These are phyloP conservation scores for Agaricus blazei DNA, from an alignment of 768 basidiomycete species.

Conservation along the genomic window DNA sequence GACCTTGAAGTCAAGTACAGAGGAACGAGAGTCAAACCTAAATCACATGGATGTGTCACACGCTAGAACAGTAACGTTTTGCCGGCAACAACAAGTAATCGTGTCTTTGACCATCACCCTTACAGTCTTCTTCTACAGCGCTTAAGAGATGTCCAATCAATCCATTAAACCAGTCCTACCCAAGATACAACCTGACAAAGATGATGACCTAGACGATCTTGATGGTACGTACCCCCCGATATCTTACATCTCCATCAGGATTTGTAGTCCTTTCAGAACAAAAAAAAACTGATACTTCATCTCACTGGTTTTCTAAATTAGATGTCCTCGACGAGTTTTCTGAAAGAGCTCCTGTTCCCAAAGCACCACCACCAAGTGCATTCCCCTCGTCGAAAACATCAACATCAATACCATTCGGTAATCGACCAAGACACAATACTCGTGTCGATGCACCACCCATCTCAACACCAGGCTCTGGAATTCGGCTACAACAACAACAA, in stretches of 20 bases:
- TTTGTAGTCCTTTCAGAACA: not conserved
- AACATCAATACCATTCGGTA: slow-evolving; percentile 17
- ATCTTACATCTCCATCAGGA: not conserved
- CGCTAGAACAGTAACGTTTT: not conserved
- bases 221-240: slow-evolving; percentile 34
- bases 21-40: not conserved
- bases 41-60: slow-evolving; percentile 1
- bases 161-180: slow-evolving; percentile 16
- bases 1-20: no score
- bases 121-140: not conserved
- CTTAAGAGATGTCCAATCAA: slow-evolving; percentile 2
- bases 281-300: not conserved
- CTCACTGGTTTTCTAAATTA: slow-evolving; percentile 10
- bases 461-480: slow-evolving; percentile 30
- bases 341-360: slow-evolving; percentile 15
- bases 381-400: slow-evolving; percentile 21
- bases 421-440: slow-evolving; percentile 44
- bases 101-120: not conserved
- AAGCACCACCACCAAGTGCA: slow-evolving; percentile 27
- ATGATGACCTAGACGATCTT: slow-evolving; percentile 67
- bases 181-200: slow-evolving; percentile 20
- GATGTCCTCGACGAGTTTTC: slow-evolving; percentile 45
- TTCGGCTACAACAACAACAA: slow-evolving; percentile 18
- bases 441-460: slow-evolving; percentile 38
- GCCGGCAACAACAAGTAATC: not conserved